phyloP scores from a whole-genome alignment of 2,329 filamentous ascomycete species.

The Trichothecium sympodiale region DNA sequence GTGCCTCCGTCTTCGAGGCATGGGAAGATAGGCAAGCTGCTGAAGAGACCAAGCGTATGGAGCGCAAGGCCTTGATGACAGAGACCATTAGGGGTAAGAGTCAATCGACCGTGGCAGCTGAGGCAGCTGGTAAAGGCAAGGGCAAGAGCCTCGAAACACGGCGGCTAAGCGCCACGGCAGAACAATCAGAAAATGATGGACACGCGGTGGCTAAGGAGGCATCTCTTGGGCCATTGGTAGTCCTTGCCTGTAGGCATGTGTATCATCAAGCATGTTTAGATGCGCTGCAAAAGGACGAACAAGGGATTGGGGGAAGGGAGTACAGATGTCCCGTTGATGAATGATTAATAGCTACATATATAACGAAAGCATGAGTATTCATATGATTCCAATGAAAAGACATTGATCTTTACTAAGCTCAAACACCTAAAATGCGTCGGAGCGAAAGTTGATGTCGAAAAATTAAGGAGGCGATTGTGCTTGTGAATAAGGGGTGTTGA shows the following conservation, averaged over 20 bases:
- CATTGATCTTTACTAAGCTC: too few relatives aligned
- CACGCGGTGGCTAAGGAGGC: conserved; percentile 24
- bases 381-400: too few relatives aligned
- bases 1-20: conserved; percentile 64
- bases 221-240: conserved; percentile 52
- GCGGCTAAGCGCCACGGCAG: conserved; percentile 28
- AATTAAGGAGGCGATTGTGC: too few relatives aligned
- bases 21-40: conserved; percentile 57
- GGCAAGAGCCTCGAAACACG: conserved; percentile 31
- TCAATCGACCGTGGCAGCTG: conserved; percentile 8
- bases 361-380: not conserved
- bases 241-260: conserved; percentile 60
- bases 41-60: conserved; percentile 34
- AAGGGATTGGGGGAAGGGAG: conserved; percentile 31
- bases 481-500: too few relatives aligned
- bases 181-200: conserved; percentile 12
- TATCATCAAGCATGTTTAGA: conserved; percentile 63
- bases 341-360: conserved; percentile 14
- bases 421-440: too few relatives aligned
- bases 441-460: too few relatives aligned
- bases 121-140: conserved; percentile 25
- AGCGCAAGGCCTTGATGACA: conserved; percentile 24
- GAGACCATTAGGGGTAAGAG: conserved; percentile 27
- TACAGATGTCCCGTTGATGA: conserved; percentile 49
- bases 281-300: conserved; percentile 43